phyloP scores from a whole-genome alignment of 176 grass and related monocot species.

The Lolium rigidum region DNA sequence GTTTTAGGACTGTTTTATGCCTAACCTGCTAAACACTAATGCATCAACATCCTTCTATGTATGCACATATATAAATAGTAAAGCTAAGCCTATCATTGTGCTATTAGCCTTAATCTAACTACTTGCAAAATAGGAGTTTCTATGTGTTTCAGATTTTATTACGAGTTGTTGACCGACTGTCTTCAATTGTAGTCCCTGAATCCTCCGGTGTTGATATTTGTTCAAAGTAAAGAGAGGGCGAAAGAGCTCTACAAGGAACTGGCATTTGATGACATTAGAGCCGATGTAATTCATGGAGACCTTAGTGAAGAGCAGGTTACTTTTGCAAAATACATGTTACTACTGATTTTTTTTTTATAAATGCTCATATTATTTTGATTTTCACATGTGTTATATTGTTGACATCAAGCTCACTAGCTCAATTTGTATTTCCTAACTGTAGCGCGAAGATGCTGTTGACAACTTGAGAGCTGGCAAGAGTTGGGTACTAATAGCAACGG shows the following conservation, averaged over 20 bases:
- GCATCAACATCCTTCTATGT: background rate
- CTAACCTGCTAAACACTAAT: background rate
- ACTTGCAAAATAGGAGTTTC: background rate
- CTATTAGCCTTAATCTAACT: background rate
- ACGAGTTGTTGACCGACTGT: constrained; percentile 19
- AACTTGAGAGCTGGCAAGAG: constrained; percentile 93
- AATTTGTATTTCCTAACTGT: constrained; percentile 40
- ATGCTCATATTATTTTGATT: background rate
- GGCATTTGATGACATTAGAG: constrained; percentile 84
- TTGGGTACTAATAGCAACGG: constrained; percentile 91
- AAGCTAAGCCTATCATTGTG: constrained; percentile 17
- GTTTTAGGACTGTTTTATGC: background rate
- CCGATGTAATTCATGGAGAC: constrained; percentile 88
- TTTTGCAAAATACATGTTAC: constrained; percentile 3
- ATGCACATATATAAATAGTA: background rate
- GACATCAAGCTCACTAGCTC: constrained; percentile 9
- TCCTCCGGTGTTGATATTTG: constrained; percentile 90
- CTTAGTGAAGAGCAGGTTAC: constrained; percentile 86
- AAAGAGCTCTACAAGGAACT: constrained; percentile 97
- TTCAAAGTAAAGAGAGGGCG: constrained; percentile 99
- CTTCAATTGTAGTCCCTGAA: constrained; percentile 67
- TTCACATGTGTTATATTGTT: background rate
- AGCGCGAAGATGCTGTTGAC: constrained; percentile 94
- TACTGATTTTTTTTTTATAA: background rate
- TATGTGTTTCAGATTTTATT: background rate